Evolutionary conservation across 2,329 filamentous ascomycete genomes (phyloP).

Genomic region (Alternaria longipes): DNA sequence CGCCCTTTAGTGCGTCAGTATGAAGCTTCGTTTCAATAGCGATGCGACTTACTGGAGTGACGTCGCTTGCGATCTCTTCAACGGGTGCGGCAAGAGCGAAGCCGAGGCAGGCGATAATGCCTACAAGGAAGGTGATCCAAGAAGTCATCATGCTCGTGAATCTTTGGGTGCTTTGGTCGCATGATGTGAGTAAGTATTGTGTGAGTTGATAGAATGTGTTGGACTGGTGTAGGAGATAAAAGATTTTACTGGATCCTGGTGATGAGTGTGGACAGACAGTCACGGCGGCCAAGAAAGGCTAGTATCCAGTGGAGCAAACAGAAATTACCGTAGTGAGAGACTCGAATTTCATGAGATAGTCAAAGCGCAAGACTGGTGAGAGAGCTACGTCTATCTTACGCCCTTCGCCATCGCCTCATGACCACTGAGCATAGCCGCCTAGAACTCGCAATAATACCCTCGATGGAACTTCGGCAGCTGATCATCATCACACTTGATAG

Average conservation of each 20-base stretch:
- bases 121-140: neutral
- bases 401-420: neutral
- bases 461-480: neutral
- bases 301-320: neutral
- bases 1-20: neutral
- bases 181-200: neutral
- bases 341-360: neutral
- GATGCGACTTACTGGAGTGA: neutral
- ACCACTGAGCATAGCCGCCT: neutral
- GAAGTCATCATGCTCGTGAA: neutral
- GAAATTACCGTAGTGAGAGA: neutral
- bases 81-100: conserved; percentile 1
- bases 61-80: neutral
- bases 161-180: too few relatives aligned
- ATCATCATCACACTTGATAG: neutral
- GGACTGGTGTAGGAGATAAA: neutral
- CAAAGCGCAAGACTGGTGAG: neutral
- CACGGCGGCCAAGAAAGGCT: neutral
- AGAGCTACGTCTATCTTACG: neutral
- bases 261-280: neutral
- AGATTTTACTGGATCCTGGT: neutral
- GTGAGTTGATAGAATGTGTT: neutral
- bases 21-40: neutral
- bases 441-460: conserved; percentile 1
- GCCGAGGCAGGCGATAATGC: neutral